These are phyloP conservation scores for Helotiales sp. DNA, from an alignment of 2,329 filamentous ascomycete species.

Conservation along the genomic window DNA sequence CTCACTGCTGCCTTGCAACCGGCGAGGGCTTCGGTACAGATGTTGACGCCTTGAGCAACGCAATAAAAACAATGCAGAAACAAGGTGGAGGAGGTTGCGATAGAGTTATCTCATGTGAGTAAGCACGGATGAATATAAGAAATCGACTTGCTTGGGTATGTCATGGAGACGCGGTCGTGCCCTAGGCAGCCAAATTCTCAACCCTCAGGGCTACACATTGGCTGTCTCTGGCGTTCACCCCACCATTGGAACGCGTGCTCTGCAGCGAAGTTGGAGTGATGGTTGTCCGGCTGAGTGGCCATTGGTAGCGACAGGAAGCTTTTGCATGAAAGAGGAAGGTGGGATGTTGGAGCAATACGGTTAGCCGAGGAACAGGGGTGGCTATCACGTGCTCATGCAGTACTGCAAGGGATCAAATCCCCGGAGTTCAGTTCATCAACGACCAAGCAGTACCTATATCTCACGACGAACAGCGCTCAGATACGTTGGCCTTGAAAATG, in stretches of 20 bases:
- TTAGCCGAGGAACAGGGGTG: neutral
- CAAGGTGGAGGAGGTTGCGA: slow-evolving; percentile 3
- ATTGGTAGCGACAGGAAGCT: neutral
- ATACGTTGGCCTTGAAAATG: neutral
- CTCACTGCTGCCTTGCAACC: slow-evolving; percentile 18
- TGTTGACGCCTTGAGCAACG: slow-evolving; percentile 15
- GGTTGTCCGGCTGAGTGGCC: neutral
- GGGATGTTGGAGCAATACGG: neutral
- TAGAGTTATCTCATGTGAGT: slow-evolving; percentile 2
- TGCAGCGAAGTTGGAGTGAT: neutral
- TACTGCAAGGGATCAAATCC: no score
- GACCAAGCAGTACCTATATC: no score
- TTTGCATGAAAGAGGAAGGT: slow-evolving; percentile 9
- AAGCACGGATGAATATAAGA: slow-evolving; percentile 22
- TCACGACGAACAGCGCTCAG: no score
- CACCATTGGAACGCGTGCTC: neutral
- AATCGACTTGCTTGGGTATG: neutral
- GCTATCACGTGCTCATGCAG: slow-evolving; percentile 2
- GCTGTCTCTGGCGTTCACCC: neutral
- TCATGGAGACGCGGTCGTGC: neutral
- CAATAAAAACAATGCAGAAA: neutral
- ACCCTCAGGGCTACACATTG: neutral
- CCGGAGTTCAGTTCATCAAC: neutral
- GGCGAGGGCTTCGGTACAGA: slow-evolving; percentile 4
- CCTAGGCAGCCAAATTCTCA: slow-evolving; percentile 1